Conservation (phyloP, 768 basidiomycete genomes). For the Rhodosporidiobolus odoratus region DNA sequence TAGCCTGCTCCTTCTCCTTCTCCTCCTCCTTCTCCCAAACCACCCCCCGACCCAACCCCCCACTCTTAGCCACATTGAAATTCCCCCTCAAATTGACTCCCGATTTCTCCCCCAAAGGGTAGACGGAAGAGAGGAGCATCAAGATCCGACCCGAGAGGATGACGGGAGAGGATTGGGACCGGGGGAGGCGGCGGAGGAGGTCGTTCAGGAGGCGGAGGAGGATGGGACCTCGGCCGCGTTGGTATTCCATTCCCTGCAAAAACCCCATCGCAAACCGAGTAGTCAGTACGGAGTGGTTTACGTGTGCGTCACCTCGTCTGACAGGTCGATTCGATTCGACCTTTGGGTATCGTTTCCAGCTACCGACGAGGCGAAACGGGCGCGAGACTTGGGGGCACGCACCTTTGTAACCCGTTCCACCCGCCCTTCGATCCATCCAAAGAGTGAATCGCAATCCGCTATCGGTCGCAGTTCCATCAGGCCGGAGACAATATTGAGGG, state of each 20-base stretch:
- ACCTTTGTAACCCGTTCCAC: slow-evolving; percentile 59
- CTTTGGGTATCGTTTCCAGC: background rate
- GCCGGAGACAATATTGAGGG: slow-evolving; percentile 50
- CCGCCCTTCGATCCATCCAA: slow-evolving; percentile 78
- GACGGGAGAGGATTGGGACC: slow-evolving; percentile 73
- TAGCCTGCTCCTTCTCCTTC: slow-evolving; percentile 32
- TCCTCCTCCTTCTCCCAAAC: slow-evolving; percentile 42
- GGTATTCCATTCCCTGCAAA: slow-evolving; percentile 63
- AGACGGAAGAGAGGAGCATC: slow-evolving; percentile 76
- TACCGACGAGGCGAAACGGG: background rate
- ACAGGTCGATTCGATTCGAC: no score
- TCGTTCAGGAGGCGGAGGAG: slow-evolving; percentile 82
- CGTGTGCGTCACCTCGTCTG: no score
- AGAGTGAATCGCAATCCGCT: slow-evolving; percentile 74
- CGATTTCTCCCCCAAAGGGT: slow-evolving; percentile 79
- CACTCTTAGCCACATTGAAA: slow-evolving; percentile 59
- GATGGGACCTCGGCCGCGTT: slow-evolving; percentile 80
- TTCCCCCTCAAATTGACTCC: slow-evolving; percentile 80
- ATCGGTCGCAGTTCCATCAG: slow-evolving; percentile 81
- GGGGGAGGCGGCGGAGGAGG: slow-evolving; percentile 63
- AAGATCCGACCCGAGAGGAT: slow-evolving; percentile 87
- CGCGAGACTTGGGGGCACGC: background rate
- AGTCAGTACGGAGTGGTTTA: no score
- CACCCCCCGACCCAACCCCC: slow-evolving; percentile 48
- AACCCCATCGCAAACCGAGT: no score